Conservation (phyloP, 495 filamentous ascomycete species). For the Penicillium daleae region DNA sequence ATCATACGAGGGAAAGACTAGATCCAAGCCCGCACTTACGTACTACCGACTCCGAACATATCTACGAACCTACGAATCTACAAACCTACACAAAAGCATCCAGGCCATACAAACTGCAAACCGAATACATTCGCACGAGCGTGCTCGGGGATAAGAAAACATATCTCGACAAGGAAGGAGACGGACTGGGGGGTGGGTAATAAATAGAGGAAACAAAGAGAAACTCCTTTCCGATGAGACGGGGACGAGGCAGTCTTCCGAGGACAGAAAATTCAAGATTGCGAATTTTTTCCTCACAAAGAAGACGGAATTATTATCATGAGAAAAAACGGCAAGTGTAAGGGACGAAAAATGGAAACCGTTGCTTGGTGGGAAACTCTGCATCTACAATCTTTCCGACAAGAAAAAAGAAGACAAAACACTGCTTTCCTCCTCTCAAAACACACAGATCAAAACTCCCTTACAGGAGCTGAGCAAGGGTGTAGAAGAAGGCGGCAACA, state of each 20-base stretch:
- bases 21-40: no score
- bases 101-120: constrained; percentile 23
- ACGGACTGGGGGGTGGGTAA: constrained; percentile 18
- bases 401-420: constrained; percentile 12
- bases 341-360: constrained; percentile 39
- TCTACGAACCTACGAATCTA: neutral
- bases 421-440: constrained; percentile 10
- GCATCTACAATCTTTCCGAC: constrained; percentile 32
- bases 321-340: constrained; percentile 43
- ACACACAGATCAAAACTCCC: constrained; percentile 5
- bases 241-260: constrained; percentile 25
- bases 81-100: neutral
- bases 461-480: constrained; percentile 54
- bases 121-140: constrained; percentile 31
- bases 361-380: constrained; percentile 41
- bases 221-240: constrained; percentile 32
- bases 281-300: constrained; percentile 45
- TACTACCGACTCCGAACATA: no score
- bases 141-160: neutral
- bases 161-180: constrained; percentile 4
- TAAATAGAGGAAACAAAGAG: constrained; percentile 26
- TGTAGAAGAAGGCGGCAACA: constrained; percentile 47
- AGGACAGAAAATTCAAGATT: constrained; percentile 35
- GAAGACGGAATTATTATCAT: constrained; percentile 55
- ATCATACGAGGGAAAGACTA: no score